A percentile compares a stretch with the other conserved stretches of the same genome.
Conservation (phyloP, 306 rosid genomes). For the Begonia peltatifolia region DNA sequence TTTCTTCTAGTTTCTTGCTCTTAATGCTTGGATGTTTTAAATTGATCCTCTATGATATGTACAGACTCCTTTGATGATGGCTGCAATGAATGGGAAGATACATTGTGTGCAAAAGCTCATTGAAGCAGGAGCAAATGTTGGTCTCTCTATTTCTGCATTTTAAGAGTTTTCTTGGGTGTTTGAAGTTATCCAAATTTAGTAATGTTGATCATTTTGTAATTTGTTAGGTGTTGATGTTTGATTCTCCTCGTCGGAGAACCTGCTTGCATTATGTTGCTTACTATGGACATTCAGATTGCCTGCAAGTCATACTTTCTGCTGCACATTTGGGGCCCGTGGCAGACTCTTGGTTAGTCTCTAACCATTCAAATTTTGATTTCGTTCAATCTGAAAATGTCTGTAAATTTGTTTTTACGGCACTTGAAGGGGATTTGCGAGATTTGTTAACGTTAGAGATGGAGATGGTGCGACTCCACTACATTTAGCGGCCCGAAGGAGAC, state of each 20-base stretch:
- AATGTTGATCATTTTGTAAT: neutral
- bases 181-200: neutral
- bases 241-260: conserved; percentile 57
- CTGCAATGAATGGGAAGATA: conserved; percentile 67
- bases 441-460: conserved; percentile 83
- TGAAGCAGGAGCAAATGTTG: conserved; percentile 79
- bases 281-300: conserved; percentile 66
- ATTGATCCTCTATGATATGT: conserved; percentile 8
- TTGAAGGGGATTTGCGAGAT: conserved; percentile 76
- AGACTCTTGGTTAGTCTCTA: conserved; percentile 50
- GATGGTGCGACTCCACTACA: conserved; percentile 80
- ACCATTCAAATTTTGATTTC: neutral
- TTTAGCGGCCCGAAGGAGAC: conserved; percentile 62
- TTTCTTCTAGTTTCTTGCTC: neutral
- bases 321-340: conserved; percentile 68
- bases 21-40: conserved; percentile 4
- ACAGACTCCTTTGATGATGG: conserved; percentile 84
- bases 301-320: conserved; percentile 55
- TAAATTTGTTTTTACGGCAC: conserved; percentile 3
- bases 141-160: conserved; percentile 13
- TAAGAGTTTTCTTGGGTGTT: conserved; percentile 2
- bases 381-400: conserved; percentile 2
- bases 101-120: conserved; percentile 51
- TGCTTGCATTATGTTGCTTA: conserved; percentile 84
- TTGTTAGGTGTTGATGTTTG: conserved; percentile 69